Evolutionary conservation across 1,139 yeast species (phyloP), one percentile per base, ranked within the genome.

Genomic region (Hyphopichia burtonii): DNA sequence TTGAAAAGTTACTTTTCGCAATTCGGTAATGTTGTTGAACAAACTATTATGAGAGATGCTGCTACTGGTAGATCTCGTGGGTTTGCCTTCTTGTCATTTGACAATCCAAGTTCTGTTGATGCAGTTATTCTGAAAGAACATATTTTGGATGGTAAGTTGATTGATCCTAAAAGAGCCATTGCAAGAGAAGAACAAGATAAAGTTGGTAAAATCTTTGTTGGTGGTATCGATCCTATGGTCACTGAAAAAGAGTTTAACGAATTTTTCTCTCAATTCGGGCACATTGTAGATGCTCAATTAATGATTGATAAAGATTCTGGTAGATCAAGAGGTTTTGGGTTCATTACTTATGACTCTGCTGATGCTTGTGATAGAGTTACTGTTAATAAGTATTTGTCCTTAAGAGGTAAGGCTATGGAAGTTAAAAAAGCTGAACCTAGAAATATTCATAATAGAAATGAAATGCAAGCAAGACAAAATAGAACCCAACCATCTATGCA

Each of bases 221-320:
- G 99, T 51, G 99, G 99, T 52, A 89, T 93, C 51, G 95, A 96
- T 44, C 90, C 96, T 31, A 94, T 90, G 65, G 97, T 91, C 34
- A 90, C 91, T 51, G 98, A 95, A 57, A 80, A 80, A 50, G 98
- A 93, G 54, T 94, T 93, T 64, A 86, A 86, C 61, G 83, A 80
- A 38, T 91, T 88, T 64, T 93, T 93, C 61, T 82, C 90, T 40
- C 87, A 86, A 64, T 93, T 86, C 65, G 99, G 99, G 55, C 83
- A 83, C 38, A 94, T 93, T 47, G 87, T 93, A 53, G 99, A 94
- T 67, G 96, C 98, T 37, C 98, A 93, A 66, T 78, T 93, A 51
- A 93, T 93, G 99, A 80, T 94, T 56, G 98, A 93, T 65, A 94
- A 93, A 66, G 98, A 93, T 62, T 89, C 98, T 7, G 99, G 99